phyloP scores from a whole-genome alignment of 495 filamentous ascomycete genomes.

The Aspergillus egyptiacus region DNA sequence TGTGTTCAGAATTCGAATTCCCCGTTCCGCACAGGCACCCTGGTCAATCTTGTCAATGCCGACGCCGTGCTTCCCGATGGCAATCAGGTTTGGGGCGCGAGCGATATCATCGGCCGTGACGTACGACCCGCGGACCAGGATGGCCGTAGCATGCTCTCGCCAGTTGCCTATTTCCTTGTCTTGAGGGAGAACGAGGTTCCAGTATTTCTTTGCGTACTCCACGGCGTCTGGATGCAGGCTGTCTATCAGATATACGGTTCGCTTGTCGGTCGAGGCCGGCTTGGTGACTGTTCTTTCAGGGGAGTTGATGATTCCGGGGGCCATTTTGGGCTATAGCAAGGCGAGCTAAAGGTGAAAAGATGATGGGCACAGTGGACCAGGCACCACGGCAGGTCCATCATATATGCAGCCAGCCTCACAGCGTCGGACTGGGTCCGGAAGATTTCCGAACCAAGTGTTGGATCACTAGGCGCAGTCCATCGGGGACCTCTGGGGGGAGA shows the following conservation, averaged over 20 bases:
- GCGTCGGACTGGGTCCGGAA: constrained; percentile 1
- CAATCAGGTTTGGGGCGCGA: constrained; percentile 23
- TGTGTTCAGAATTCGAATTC: constrained; percentile 44
- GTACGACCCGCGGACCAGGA: constrained; percentile 23
- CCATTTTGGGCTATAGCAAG: neutral
- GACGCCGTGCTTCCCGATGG: constrained; percentile 40
- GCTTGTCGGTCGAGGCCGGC: constrained; percentile 12
- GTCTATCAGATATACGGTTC: constrained; percentile 27
- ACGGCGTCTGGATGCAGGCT: constrained; percentile 20
- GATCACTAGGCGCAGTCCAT: neutral
- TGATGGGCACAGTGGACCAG: neutral
- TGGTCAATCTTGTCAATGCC: constrained; percentile 51
- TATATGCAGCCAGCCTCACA: neutral
- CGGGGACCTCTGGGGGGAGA: neutral
- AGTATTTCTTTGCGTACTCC: constrained; percentile 20
- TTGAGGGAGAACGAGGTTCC: constrained; percentile 20
- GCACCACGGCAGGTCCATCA: too few relatives aligned
- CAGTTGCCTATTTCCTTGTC: constrained; percentile 21
- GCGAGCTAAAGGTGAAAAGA: neutral
- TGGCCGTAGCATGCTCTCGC: constrained; percentile 20
- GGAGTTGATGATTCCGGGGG: neutral
- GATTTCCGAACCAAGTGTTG: neutral
- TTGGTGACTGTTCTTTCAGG: neutral
- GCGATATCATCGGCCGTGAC: constrained; percentile 25
- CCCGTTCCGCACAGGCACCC: constrained; percentile 38